Conservation (phyloP, 345 rosid genomes). For the Euphorbia lathyris region DNA sequence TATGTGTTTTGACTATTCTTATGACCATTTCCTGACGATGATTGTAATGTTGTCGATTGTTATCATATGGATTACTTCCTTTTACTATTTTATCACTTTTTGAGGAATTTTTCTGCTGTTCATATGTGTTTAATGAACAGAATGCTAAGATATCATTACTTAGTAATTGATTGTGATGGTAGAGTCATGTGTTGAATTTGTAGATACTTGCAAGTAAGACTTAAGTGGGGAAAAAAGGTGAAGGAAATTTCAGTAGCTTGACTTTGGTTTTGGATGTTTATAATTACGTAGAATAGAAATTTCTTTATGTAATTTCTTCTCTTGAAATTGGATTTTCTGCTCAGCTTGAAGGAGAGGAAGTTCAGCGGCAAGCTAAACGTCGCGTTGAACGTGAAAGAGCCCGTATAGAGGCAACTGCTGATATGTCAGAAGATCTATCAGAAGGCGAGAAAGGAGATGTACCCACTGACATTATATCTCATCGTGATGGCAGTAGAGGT, state of each 20-base stretch:
- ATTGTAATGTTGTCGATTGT: background rate
- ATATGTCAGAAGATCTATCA: conserved; percentile 85
- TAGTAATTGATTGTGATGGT: background rate
- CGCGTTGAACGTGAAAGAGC: conserved; percentile 72
- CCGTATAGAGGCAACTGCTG: conserved; percentile 78
- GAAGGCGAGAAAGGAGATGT: conserved; percentile 79
- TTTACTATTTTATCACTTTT: background rate
- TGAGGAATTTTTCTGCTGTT: background rate
- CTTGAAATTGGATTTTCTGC: conserved; percentile 13
- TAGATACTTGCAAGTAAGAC: background rate
- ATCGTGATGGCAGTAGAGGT: conserved; percentile 41
- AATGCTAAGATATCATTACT: background rate
- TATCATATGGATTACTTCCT: background rate
- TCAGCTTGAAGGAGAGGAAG: conserved; percentile 65
- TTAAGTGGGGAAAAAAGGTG: background rate
- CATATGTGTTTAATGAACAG: background rate
- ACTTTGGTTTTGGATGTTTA: too few species aligned
- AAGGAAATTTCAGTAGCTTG: background rate
- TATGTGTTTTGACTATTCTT: too few species aligned
- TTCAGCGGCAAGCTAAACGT: conserved; percentile 63
- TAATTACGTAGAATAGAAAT: background rate
- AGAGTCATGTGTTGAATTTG: background rate
- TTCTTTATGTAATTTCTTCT: background rate
- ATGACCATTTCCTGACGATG: too few species aligned
- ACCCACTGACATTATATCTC: conserved; percentile 48